phyloP scores from a whole-genome alignment of 805 yeast genomes.

The Kodamaea nitidulidarum region DNA sequence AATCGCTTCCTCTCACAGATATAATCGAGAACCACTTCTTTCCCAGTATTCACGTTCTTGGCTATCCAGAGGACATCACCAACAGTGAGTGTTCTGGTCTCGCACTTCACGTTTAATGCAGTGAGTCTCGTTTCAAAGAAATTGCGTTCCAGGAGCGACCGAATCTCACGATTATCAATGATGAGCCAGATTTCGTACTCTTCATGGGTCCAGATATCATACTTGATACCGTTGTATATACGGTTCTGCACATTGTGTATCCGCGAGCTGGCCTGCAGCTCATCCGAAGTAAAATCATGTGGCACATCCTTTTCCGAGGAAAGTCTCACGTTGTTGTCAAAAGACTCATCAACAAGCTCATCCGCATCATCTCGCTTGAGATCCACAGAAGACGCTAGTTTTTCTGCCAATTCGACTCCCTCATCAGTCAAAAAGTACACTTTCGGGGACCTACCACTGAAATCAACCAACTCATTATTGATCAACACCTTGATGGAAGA shows the following conservation, averaged over 20 bases:
- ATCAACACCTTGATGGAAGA: constrained; percentile 58
- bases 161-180: constrained; percentile 79
- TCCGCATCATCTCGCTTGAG: constrained; percentile 1
- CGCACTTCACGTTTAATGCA: constrained; percentile 46
- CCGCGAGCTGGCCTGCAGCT: not conserved
- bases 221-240: constrained; percentile 23
- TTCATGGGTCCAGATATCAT: constrained; percentile 59
- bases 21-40: constrained; percentile 68
- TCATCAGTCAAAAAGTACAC: constrained; percentile 63
- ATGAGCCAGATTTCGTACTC: constrained; percentile 57
- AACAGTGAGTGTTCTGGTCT: constrained; percentile 57
- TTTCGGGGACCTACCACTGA: constrained; percentile 52
- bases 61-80: constrained; percentile 95
- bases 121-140: constrained; percentile 58
- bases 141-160: constrained; percentile 63
- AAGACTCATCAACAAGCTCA: constrained; percentile 6
- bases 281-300: too few relatives aligned
- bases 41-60: constrained; percentile 49
- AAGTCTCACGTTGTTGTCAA: constrained; percentile 4
- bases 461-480: constrained; percentile 54
- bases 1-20: constrained; percentile 88
- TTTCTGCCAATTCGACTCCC: constrained; percentile 61
- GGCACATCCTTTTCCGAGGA: constrained; percentile 10
- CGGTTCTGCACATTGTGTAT: constrained; percentile 24
- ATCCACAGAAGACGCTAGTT: constrained; percentile 41